Base-by-base conservation (phyloP, 2,329 filamentous ascomycete genomes). In the Raffaelea arxii region DNA sequence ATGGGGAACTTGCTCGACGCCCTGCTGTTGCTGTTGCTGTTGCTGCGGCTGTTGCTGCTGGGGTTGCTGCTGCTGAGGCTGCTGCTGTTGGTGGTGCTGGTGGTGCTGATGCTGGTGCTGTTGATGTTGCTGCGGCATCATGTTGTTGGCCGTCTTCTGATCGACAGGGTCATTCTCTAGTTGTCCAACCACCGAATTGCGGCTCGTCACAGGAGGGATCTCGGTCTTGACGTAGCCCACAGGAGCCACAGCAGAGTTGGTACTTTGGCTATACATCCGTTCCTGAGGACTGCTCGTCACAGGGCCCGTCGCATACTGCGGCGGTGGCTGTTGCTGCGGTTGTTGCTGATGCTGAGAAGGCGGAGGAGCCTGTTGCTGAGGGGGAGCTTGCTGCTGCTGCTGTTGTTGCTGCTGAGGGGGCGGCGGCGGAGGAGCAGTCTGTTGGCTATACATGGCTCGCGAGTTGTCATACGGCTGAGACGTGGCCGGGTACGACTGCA, bases 391-490 rank as follows among this genome's bases (percentile, higher is more conserved):
- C n/a, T n/a, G n/a, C 21, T 82, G 73, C 58, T 91, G 89, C 18
- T 83, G 77, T 5, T 78, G 75, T 56, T 87, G 81, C 56, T 87
- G 81, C 6, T 47, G 77, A 22, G 82, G 73, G 58, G 90, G 89
- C 21, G 82, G 77, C 5, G 78, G 74, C 56, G 86, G 80, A 56
- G 87, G 81, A 22, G 78, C 65, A 1, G 84, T 76, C 16, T 82
- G 74, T 1, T 78, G 76, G 48, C 80, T 86, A 62, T 95, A 95
- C 66, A 92, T 81, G 41, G 82, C 78, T 51, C 91, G 80, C 10
- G 85, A 80, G 57, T 66, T 77, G 59, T 94, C 87, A 58, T 94
- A 95, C 40, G 72, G 69, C 64, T 81, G 86, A 48, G 70, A 80
- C 55, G 68, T 76, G 52, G 74, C 69, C 44, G 81, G 83, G 62